These are phyloP conservation scores for Alternaria angustiovoidea DNA, from an alignment of 2,329 filamentous ascomycete species.

Conservation along the genomic window DNA sequence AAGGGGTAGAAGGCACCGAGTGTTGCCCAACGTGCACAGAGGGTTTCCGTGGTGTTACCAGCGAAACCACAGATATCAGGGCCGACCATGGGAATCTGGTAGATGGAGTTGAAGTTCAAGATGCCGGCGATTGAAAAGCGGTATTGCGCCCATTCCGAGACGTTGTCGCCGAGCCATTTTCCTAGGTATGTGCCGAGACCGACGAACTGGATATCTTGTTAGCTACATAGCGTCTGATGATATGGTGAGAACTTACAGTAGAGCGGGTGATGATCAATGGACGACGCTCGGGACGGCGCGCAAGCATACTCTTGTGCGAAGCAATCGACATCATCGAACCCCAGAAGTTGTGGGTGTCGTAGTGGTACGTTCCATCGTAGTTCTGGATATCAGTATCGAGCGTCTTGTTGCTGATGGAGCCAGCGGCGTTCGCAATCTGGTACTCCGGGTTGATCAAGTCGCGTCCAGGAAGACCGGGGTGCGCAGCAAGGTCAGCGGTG, in stretches of 20 bases:
- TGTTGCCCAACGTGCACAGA: conserved; percentile 76
- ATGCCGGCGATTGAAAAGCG: conserved; percentile 51
- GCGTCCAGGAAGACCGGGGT: conserved; percentile 66
- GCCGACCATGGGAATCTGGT: conserved; percentile 57
- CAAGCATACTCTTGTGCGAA: conserved; percentile 71
- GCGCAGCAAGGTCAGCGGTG: conserved; percentile 48
- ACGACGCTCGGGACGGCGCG: conserved; percentile 67
- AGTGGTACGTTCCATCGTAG: conserved; percentile 71
- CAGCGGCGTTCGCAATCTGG: conserved; percentile 65
- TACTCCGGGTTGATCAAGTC: conserved; percentile 72
- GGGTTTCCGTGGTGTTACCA: conserved; percentile 70
- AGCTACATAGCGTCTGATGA: background rate
- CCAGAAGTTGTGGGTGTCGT: conserved; percentile 80
- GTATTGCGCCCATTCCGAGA: conserved; percentile 55
- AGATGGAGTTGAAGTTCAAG: conserved; percentile 56
- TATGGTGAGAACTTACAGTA: conserved; percentile 52
- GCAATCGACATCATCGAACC: conserved; percentile 76
- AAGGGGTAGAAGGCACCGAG: conserved; percentile 79
- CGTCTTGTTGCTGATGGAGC: conserved; percentile 56
- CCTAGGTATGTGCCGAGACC: conserved; percentile 70
- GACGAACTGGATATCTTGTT: conserved; percentile 59
- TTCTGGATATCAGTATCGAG: conserved; percentile 73
- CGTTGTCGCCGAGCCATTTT: conserved; percentile 67
- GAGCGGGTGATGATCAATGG: conserved; percentile 78
- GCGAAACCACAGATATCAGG: conserved; percentile 79